Conservation (phyloP, 768 basidiomycete species). For the Cystofilobasidium macerans region DNA sequence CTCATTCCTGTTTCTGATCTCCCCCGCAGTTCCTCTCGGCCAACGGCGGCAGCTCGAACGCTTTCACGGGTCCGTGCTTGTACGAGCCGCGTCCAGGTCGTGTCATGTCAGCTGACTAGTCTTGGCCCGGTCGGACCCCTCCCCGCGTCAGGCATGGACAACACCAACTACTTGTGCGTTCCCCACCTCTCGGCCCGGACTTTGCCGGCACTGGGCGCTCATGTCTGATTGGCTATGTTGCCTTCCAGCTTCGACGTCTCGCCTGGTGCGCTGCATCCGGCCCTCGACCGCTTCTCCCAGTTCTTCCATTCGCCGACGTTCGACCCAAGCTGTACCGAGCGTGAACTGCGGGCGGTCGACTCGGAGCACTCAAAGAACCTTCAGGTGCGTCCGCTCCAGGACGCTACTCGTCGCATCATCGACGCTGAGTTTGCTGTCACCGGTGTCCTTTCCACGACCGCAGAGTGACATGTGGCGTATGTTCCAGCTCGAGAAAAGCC, state of each 20-base stretch:
- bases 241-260: slow-evolving; percentile 61
- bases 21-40: slow-evolving; percentile 40
- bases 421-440: slow-evolving; percentile 52
- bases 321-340: slow-evolving; percentile 64
- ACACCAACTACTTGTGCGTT: slow-evolving; percentile 65
- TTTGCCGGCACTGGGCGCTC: slow-evolving; percentile 31
- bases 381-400: slow-evolving; percentile 40
- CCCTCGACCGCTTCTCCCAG: slow-evolving; percentile 39
- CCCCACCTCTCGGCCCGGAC: background rate
- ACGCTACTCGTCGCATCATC: slow-evolving; percentile 58
- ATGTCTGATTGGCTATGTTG: slow-evolving; percentile 47
- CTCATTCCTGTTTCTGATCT: background rate
- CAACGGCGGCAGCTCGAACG: slow-evolving; percentile 68
- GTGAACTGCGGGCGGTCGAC: slow-evolving; percentile 70
- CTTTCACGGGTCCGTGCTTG: slow-evolving; percentile 51
- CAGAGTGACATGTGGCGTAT: slow-evolving; percentile 46
- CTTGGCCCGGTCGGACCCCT: background rate
- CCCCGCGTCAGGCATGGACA: slow-evolving; percentile 51
- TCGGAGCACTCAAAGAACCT: slow-evolving; percentile 87
- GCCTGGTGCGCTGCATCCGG: slow-evolving; percentile 41
- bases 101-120: background rate
- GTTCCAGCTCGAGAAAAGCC: slow-evolving; percentile 83
- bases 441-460: slow-evolving; percentile 5
- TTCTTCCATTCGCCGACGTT: slow-evolving; percentile 96
- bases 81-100: background rate